Evolutionary conservation across 1,284 basidiomycete species (phyloP).

Genomic region (Leccinum colubrinum): DNA sequence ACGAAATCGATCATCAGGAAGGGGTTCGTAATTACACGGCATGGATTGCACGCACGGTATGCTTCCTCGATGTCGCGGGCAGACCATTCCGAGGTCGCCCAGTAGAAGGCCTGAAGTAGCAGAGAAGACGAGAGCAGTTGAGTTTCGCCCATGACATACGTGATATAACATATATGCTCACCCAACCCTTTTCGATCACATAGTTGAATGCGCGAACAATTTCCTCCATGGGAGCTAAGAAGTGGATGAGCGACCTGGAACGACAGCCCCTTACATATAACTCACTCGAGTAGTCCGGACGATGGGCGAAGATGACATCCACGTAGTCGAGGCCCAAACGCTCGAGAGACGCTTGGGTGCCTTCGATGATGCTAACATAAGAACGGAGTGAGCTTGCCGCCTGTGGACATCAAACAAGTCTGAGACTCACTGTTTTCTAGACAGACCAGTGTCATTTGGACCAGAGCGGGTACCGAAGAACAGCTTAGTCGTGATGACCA

Average conservation of each 20-base stretch:
- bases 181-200: conserved; percentile 44
- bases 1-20: background rate
- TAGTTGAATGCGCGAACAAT: conserved; percentile 47
- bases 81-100: conserved; percentile 61
- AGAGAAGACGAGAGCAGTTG: background rate
- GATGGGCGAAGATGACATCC: conserved; percentile 59
- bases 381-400: background rate
- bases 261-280: conserved; percentile 1
- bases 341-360: conserved; percentile 55
- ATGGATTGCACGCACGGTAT: conserved; percentile 33
- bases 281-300: conserved; percentile 47
- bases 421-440: conserved; percentile 57
- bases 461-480: conserved; percentile 51
- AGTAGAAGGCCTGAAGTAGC: conserved; percentile 40
- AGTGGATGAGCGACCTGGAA: background rate
- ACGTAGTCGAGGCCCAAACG: conserved; percentile 68
- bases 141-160: background rate
- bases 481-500: conserved; percentile 67
- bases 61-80: conserved; percentile 55
- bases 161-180: conserved; percentile 4
- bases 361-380: conserved; percentile 58
- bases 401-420: background rate
- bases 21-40: background rate
- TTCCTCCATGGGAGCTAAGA: conserved; percentile 42
- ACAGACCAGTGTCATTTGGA: conserved; percentile 57